Base-by-base conservation (phyloP, 768 basidiomycete species). In the Paxillus rubicundulus region DNA sequence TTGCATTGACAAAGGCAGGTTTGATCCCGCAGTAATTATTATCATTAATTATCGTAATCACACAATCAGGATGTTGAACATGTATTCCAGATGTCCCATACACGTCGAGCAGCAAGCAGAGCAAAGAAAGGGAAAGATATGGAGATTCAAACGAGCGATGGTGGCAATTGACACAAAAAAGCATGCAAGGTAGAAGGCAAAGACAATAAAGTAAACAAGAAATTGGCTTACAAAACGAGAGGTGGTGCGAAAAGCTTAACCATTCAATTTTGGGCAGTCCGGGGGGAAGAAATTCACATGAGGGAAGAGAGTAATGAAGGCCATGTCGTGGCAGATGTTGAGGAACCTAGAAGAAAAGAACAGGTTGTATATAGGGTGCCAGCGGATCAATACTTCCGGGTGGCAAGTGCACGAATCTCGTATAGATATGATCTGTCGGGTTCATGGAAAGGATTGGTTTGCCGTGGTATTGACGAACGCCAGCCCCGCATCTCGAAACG, bases 401-500 rank as follows among this genome's bases (percentile, higher is more conserved):
- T 91, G 14, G 90, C 90, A 51, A 93, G 80, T 21, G 86, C 87
- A 57, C 90, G 83, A 55, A 93, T 92, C 69, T 92, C 90, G 69
- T 82, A 87, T 33, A 93, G 75, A 61, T 82, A 78, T 36, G 81
- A 79, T 52, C 85, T 82, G 63, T 86, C 84, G 32, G 79, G 73
- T 49, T 79, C 75, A 21, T 60, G 61, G 52, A 55, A 64, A 17
- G 65, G 32, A 45, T 50, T 32, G 7, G 44, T 45, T 27, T 67
- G 64, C 47, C 53, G 64, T 55, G 60, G 62, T 47, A 49, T 32
- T 42, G 58, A 63, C 32, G 58, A 59, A 27, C 69, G 69, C 94
- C 92, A 96, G 5, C 89, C 89, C 58, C 83, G 87, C 79, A 93
- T 88, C 72, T 97, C 94, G 20, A 68, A 70, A 45, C 82, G 81